phyloP scores from a whole-genome alignment of 1,284 basidiomycete genomes.

The Leccinum pachyderme region DNA sequence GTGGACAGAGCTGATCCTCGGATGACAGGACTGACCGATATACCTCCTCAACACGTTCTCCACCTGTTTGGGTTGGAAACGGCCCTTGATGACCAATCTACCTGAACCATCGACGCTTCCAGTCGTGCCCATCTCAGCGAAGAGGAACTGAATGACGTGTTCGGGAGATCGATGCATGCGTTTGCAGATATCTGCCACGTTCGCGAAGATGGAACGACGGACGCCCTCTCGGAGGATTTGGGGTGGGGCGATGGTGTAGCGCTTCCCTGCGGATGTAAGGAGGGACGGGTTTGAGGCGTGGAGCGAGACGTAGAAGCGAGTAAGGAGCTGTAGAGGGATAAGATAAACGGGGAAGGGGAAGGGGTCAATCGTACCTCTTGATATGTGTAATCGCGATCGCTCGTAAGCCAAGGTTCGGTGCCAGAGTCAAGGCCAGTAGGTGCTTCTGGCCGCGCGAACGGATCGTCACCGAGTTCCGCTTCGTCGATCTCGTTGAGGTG shows the following conservation, averaged over 20 bases:
- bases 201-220: slow-evolving; percentile 97
- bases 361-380: slow-evolving; percentile 62
- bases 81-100: slow-evolving; percentile 94
- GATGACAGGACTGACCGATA: slow-evolving; percentile 64
- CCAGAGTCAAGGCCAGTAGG: slow-evolving; percentile 62
- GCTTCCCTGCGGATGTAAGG: slow-evolving; percentile 80
- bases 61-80: slow-evolving; percentile 98
- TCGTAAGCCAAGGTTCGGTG: slow-evolving; percentile 84
- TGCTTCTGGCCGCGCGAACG: slow-evolving; percentile 65
- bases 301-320: slow-evolving; percentile 88
- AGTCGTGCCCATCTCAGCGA: slow-evolving; percentile 97
- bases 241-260: slow-evolving; percentile 98
- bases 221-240: slow-evolving; percentile 92
- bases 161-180: slow-evolving; percentile 99
- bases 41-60: slow-evolving; percentile 97
- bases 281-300: slow-evolving; percentile 95
- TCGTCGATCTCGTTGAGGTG: slow-evolving; percentile 72
- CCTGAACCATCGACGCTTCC: slow-evolving; percentile 93
- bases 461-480: slow-evolving; percentile 81
- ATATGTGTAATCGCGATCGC: slow-evolving; percentile 94
- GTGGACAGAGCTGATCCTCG: neutral
- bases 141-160: slow-evolving; percentile 97
- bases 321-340: slow-evolving; percentile 66
- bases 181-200: slow-evolving; percentile 97
- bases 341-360: neutral